phyloP scores from a whole-genome alignment of 2,329 filamentous ascomycete species.

The Nigrograna mackinnonii region DNA sequence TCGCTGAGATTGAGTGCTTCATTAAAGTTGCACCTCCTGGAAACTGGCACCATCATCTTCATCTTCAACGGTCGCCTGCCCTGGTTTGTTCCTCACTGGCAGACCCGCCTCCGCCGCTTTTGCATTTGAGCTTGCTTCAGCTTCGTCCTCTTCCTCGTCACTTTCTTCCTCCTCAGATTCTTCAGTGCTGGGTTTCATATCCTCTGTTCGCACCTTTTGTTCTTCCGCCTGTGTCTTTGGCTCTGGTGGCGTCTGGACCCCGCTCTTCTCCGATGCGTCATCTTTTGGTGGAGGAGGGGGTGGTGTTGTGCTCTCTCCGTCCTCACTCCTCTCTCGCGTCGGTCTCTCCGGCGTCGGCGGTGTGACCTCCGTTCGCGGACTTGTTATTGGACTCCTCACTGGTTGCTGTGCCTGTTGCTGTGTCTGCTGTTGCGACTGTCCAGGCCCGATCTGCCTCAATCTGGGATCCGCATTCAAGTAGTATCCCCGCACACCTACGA shows the following conservation, averaged over 20 bases:
- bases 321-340: slow-evolving; percentile 23
- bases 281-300: slow-evolving; percentile 39
- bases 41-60: slow-evolving; percentile 36
- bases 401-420: slow-evolving; percentile 21
- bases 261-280: slow-evolving; percentile 18
- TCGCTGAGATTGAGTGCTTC: not conserved
- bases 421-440: slow-evolving; percentile 14
- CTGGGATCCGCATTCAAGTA: slow-evolving; percentile 86
- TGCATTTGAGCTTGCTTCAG: slow-evolving; percentile 15
- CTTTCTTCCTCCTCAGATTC: slow-evolving; percentile 27
- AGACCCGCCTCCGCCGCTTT: slow-evolving; percentile 32
- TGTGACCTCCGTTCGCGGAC: slow-evolving; percentile 54
- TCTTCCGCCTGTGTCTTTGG: slow-evolving; percentile 34
- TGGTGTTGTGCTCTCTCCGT: slow-evolving; percentile 23
- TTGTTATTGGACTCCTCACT: slow-evolving; percentile 37
- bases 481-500: slow-evolving; percentile 92
- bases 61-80: slow-evolving; percentile 28
- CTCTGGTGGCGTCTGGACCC: slow-evolving; percentile 26
- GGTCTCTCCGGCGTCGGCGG: slow-evolving; percentile 53
- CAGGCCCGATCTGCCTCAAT: slow-evolving; percentile 56
- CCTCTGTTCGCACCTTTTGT: slow-evolving; percentile 38
- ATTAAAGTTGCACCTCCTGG: slow-evolving; percentile 33
- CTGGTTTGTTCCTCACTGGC: slow-evolving; percentile 28
- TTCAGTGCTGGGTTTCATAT: slow-evolving; percentile 25
- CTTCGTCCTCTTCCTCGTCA: slow-evolving; percentile 20